Conservation (phyloP, 352 stramenopile genomes). For the Pythium aquatile region DNA sequence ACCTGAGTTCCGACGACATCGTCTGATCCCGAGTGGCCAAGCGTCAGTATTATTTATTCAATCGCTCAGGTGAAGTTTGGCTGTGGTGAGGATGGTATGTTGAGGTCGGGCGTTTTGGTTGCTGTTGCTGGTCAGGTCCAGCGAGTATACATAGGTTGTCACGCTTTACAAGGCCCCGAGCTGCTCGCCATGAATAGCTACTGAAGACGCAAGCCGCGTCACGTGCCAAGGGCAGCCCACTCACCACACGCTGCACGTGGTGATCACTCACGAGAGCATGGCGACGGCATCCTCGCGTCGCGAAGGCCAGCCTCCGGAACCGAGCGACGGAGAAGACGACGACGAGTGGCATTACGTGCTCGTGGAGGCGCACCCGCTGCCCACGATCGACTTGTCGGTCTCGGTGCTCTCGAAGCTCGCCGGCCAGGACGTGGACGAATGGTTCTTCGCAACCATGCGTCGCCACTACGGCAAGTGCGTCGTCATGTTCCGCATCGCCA, state of each 20-base stretch:
- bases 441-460: slow-evolving; percentile 11
- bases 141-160: too few species aligned
- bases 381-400: slow-evolving; percentile 12
- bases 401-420: background rate
- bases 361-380: background rate
- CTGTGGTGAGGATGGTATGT: too few species aligned
- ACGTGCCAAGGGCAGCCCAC: too few species aligned
- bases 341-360: slow-evolving; percentile 18
- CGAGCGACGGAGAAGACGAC: slow-evolving; percentile 3
- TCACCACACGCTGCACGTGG: too few species aligned
- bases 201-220: too few species aligned
- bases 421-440: background rate
- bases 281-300: background rate
- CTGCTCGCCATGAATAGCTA: too few species aligned
- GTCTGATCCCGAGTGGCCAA: slow-evolving; percentile 4
- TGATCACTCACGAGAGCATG: slow-evolving; percentile 4
- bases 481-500: slow-evolving; percentile 11
- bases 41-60: background rate
- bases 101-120: background rate
- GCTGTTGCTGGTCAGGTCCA: background rate
- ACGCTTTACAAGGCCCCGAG: too few species aligned
- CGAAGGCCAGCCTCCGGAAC: background rate
- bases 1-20: slow-evolving; percentile 16
- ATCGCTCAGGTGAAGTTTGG: too few species aligned
- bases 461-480: slow-evolving; percentile 14